Evolutionary conservation across 495 filamentous ascomycete genomes (phyloP).

Genomic region (Polyplosphaeria fusca): DNA sequence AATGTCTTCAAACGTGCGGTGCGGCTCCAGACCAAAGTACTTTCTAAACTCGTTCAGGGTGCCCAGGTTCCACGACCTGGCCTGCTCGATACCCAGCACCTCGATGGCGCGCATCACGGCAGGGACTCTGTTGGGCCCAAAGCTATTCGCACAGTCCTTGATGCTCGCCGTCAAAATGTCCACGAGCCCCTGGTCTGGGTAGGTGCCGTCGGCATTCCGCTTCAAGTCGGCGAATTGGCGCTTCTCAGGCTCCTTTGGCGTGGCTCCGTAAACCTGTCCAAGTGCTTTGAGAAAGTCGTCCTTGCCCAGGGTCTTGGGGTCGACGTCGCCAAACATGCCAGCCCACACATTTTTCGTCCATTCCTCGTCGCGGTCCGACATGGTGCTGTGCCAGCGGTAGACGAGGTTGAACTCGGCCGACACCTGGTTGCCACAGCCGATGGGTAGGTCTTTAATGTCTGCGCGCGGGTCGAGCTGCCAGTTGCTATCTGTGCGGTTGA

Average conservation of each 20-base stretch:
- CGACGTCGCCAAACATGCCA: conserved; percentile 39
- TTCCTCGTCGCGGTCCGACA: conserved; percentile 60
- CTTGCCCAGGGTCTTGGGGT: conserved; percentile 23
- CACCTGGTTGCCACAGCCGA: conserved; percentile 62
- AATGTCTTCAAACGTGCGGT: conserved; percentile 81
- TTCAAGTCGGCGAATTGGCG: conserved; percentile 58
- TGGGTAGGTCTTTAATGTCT: conserved; percentile 39
- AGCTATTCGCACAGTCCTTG: conserved; percentile 49
- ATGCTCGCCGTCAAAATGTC: conserved; percentile 57
- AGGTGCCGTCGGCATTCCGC: conserved; percentile 54
- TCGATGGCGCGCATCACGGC: conserved; percentile 70
- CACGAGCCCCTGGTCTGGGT: conserved; percentile 62
- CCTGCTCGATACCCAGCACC: conserved; percentile 81
- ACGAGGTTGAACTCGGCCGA: conserved; percentile 71
- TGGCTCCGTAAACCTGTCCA: conserved; percentile 40
- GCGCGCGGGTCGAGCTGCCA: conserved; percentile 43
- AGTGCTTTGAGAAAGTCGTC: conserved; percentile 34
- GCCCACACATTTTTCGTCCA: conserved; percentile 62
- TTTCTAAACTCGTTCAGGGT: conserved; percentile 84
- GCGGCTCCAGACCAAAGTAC: conserved; percentile 71
- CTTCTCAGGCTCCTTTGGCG: conserved; percentile 37
- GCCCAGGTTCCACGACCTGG: conserved; percentile 75
- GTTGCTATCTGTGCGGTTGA: conserved; percentile 42
- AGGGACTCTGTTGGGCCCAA: conserved; percentile 74
- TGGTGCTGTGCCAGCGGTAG: conserved; percentile 68